phyloP scores from a whole-genome alignment of 257 asterid genomes.

The Primulina huaijiensis region DNA sequence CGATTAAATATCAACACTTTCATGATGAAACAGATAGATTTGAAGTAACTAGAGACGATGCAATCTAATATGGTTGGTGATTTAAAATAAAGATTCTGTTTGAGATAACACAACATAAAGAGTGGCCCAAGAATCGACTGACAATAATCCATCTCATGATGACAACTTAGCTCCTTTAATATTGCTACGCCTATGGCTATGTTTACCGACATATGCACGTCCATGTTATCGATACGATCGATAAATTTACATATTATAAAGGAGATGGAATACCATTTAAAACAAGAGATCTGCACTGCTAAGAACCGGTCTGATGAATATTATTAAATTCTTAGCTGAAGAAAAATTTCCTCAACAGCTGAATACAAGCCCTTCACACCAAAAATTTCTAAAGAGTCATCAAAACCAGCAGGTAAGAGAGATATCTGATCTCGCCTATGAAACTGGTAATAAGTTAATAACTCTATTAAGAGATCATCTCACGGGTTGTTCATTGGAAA shows the following conservation, averaged over 20 bases:
- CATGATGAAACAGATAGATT: background rate
- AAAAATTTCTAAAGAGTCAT: background rate
- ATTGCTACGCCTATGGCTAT: background rate
- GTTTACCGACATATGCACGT: background rate
- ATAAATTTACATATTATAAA: too few relatives aligned
- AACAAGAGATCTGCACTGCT: background rate
- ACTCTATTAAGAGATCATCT: background rate
- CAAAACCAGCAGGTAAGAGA: background rate
- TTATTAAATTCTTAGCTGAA: background rate
- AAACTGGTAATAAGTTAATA: background rate
- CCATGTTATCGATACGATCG: background rate
- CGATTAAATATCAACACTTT: background rate
- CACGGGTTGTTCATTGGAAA: background rate
- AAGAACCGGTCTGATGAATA: background rate
- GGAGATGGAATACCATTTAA: background rate
- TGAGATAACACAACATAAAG: background rate
- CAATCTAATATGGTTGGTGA: background rate
- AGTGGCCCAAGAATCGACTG: background rate
- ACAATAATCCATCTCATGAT: background rate
- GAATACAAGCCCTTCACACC: background rate
- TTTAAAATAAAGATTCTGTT: too few relatives aligned
- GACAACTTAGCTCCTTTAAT: conserved; percentile 8
- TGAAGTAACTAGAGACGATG: too few relatives aligned
- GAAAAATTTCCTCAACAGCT: background rate
- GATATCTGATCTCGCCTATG: background rate